Percentiles rank a stretch among this genome's conserved stretches.
phyloP scores from a whole-genome alignment of 768 basidiomycete genomes.

The Hypholoma fasciculare region DNA sequence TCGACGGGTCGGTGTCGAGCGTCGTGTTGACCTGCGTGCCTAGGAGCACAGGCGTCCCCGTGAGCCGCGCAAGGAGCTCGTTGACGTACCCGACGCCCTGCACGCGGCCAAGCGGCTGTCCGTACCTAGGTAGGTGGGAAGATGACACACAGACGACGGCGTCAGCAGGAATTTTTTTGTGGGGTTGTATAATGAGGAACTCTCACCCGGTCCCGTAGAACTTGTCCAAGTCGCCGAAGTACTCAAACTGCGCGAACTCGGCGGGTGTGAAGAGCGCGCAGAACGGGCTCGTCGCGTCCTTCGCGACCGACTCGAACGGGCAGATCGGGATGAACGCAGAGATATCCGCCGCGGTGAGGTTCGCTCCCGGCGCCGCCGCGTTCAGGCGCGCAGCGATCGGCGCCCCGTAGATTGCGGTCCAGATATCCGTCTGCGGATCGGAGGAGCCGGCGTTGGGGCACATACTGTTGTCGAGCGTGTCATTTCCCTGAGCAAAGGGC shows the following conservation, averaged over 20 bases:
- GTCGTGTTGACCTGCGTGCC: conserved; percentile 77
- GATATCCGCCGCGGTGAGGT: conserved; percentile 55
- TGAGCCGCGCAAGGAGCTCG: conserved; percentile 82
- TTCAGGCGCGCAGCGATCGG: conserved; percentile 63
- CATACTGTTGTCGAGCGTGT: conserved; percentile 66
- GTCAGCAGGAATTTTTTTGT: background rate
- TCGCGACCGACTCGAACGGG: conserved; percentile 70
- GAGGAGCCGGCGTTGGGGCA: conserved; percentile 58
- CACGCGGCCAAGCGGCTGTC: conserved; percentile 71
- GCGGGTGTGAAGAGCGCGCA: conserved; percentile 64
- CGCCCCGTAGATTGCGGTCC: conserved; percentile 57
- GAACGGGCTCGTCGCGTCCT: conserved; percentile 55
- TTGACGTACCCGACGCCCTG: conserved; percentile 89
- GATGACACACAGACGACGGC: conserved; percentile 14
- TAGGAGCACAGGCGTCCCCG: conserved; percentile 59
- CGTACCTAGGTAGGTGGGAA: conserved; percentile 74
- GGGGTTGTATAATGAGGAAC: background rate
- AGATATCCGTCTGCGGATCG: conserved; percentile 43
- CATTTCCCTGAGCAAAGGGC: conserved; percentile 43
- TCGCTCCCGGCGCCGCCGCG: conserved; percentile 58
- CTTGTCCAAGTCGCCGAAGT: conserved; percentile 72
- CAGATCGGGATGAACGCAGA: conserved; percentile 70
- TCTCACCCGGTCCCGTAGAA: conserved; percentile 78
- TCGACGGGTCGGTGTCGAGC: conserved; percentile 57
- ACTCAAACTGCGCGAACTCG: conserved; percentile 71